phyloP scores from a whole-genome alignment of 164 flowering plant species.

The Macadamia integrifolia region DNA sequence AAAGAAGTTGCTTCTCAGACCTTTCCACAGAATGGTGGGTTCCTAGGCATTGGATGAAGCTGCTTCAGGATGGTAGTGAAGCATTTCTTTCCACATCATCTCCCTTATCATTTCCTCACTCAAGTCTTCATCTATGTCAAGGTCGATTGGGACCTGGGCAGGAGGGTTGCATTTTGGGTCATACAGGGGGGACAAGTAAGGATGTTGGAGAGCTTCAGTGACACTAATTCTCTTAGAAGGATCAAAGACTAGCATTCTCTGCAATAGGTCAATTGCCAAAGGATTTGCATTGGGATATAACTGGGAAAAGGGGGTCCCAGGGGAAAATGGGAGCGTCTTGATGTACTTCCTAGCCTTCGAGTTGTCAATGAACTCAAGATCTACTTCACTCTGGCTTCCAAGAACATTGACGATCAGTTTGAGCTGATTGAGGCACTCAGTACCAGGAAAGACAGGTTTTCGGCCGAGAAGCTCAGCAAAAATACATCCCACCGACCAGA shows the following conservation, averaged over 20 bases:
- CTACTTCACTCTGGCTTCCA: conserved; percentile 69
- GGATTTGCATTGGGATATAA: conserved; percentile 76
- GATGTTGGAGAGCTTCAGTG: conserved; percentile 79
- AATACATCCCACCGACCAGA: conserved; percentile 99
- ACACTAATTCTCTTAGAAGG: conserved; percentile 88
- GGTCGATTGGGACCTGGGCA: conserved; percentile 70
- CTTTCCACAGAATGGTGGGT: background rate
- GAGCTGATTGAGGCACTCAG: conserved; percentile 81
- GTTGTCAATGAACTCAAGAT: conserved; percentile 76
- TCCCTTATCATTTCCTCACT: conserved; percentile 79
- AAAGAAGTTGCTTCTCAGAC: no score
- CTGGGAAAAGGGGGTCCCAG: conserved; percentile 47
- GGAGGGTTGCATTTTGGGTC: conserved; percentile 64
- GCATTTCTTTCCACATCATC: conserved; percentile 83
- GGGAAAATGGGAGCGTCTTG: conserved; percentile 56
- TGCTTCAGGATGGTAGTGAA: conserved; percentile 84
- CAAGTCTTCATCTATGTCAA: conserved; percentile 73
- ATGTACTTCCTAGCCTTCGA: conserved; percentile 70
- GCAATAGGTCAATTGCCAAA: conserved; percentile 69
- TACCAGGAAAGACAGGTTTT: conserved; percentile 87
- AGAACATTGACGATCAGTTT: conserved; percentile 75
- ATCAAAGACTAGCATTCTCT: conserved; percentile 82
- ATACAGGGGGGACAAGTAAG: conserved; percentile 72
- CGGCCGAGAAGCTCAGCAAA: conserved; percentile 92
- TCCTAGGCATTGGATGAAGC: conserved; percentile 28